A percentile compares a stretch with the other conserved stretches of the same genome.
Conservation (phyloP, 345 rosid species). For the Chamaenerion angustifolium region DNA sequence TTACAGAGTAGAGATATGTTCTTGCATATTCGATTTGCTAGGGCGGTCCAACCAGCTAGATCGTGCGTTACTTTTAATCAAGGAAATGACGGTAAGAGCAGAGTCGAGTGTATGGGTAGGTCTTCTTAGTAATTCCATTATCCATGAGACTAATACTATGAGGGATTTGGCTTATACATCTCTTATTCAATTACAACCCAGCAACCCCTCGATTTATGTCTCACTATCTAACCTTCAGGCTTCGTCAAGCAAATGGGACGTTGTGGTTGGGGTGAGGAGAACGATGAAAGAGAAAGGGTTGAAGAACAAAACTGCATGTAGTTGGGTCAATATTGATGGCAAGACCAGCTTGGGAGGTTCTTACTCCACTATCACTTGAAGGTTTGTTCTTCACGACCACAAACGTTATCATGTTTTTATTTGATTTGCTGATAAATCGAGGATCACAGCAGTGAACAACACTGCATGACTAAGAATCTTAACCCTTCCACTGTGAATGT, state of each 20-base stretch:
- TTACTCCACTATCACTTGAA: constrained; percentile 26
- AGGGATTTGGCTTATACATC: constrained; percentile 41
- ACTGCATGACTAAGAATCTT: no score
- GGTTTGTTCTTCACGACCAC: constrained; percentile 49
- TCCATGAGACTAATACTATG: constrained; percentile 48
- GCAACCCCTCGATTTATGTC: constrained; percentile 48
- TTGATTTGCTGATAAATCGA: no score
- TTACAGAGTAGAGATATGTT: constrained; percentile 46
- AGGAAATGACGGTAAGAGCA: constrained; percentile 39
- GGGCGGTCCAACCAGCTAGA: constrained; percentile 46
- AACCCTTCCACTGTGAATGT: no score
- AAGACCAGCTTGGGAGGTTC: constrained; percentile 16
- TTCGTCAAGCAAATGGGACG: constrained; percentile 44
- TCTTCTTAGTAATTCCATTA: constrained; percentile 39
- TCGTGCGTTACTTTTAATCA: constrained; percentile 37
- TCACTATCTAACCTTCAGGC: constrained; percentile 50
- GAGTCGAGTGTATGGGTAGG: constrained; percentile 65
- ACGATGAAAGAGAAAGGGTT: constrained; percentile 43
- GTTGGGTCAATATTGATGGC: constrained; percentile 45
- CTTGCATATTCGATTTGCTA: constrained; percentile 52
- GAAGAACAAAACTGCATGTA: constrained; percentile 57
- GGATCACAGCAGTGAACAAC: no score
- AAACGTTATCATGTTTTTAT: no score
- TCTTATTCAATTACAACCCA: constrained; percentile 51
- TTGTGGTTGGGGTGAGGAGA: constrained; percentile 45